These are phyloP conservation scores for Nematocida homosporus DNA, from an alignment of 371 early-diverging fungal species.

Conservation along the genomic window DNA sequence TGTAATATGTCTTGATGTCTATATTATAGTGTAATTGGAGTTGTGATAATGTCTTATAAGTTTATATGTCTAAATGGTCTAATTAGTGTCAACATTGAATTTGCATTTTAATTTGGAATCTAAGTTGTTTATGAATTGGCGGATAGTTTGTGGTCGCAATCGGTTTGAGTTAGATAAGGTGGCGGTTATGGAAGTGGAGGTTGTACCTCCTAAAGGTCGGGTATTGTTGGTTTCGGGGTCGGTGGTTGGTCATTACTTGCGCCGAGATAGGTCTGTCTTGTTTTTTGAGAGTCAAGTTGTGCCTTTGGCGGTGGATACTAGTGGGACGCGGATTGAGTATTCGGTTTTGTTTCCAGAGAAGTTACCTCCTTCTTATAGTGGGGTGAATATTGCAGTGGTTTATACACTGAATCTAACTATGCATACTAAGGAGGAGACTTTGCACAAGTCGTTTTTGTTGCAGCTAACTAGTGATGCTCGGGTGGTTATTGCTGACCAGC, in stretches of 20 bases:
- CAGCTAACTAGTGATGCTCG: not conserved
- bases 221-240: conserved; percentile 25
- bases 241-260: conserved; percentile 17
- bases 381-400: conserved; percentile 18
- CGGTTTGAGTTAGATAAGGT: conserved; percentile 16
- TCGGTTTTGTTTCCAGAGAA: conserved; percentile 30
- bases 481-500: not conserved
- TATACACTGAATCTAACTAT: conserved; percentile 27
- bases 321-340: not conserved
- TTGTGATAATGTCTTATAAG: too few relatives aligned
- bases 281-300: conserved; percentile 37
- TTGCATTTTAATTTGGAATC: too few relatives aligned
- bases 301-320: conserved; percentile 1
- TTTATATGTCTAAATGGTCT: too few relatives aligned
- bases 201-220: conserved; percentile 1
- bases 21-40: too few relatives aligned
- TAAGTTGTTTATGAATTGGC: conserved; percentile 47
- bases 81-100: too few relatives aligned
- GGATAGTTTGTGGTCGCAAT: conserved; percentile 1
- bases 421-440: not conserved
- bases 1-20: too few relatives aligned
- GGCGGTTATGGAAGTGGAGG: conserved; percentile 2
- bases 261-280: not conserved
- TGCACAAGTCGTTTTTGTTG: conserved; percentile 10
- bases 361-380: conserved; percentile 44